Conservation (phyloP, 176 grass and related monocot genomes). For the Zizania latifolia region DNA sequence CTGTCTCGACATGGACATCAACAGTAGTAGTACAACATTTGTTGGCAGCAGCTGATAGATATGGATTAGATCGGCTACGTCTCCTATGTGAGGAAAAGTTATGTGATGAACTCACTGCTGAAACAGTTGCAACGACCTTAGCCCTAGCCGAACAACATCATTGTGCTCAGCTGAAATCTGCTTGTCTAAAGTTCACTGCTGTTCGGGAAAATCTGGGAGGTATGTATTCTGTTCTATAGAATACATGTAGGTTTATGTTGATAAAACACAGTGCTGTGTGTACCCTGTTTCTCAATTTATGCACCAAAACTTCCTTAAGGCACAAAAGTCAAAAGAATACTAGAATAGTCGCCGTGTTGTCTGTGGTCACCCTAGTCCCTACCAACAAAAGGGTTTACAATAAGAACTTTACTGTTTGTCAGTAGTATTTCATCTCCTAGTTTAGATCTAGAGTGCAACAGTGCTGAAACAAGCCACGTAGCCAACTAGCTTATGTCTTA, state of each 20-base stretch:
- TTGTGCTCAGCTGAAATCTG: slow-evolving; percentile 63
- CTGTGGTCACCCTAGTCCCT: background rate
- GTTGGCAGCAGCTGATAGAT: slow-evolving; percentile 79
- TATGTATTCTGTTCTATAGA: slow-evolving; percentile 28
- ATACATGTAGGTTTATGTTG: slow-evolving; percentile 11
- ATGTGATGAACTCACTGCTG: slow-evolving; percentile 68
- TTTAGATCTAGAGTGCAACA: background rate
- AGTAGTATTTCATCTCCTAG: background rate
- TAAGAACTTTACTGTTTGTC: background rate
- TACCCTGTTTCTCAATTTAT: slow-evolving; percentile 7
- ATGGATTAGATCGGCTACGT: slow-evolving; percentile 68
- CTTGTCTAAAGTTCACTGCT: slow-evolving; percentile 68
- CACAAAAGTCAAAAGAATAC: background rate
- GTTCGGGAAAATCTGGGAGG: slow-evolving; percentile 63
- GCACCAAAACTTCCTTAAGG: background rate
- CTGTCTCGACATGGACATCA: slow-evolving; percentile 57
- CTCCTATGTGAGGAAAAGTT: slow-evolving; percentile 68
- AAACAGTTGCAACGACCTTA: slow-evolving; percentile 79
- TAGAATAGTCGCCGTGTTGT: background rate
- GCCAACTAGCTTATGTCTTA: background rate
- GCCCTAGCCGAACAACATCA: slow-evolving; percentile 85
- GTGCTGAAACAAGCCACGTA: background rate
- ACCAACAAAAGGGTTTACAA: background rate
- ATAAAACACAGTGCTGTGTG: background rate
- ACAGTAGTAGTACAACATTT: slow-evolving; percentile 70